phyloP scores from a whole-genome alignment of 495 filamentous ascomycete species.

The Xylaria intraflava region DNA sequence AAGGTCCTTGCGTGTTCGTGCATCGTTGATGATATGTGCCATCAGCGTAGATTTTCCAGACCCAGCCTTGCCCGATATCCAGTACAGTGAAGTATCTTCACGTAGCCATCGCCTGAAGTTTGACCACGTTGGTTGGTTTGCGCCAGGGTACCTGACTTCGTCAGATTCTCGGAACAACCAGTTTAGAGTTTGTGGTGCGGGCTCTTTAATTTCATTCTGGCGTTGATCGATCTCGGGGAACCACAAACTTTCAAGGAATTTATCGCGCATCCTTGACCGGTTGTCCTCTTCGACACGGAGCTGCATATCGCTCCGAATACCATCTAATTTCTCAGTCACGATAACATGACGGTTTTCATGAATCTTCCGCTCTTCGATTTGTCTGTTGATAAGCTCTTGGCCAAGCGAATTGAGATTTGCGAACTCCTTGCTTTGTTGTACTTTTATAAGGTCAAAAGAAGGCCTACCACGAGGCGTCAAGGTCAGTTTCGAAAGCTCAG shows the following conservation, averaged over 20 bases:
- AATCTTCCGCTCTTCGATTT: not conserved
- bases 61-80: slow-evolving; percentile 11
- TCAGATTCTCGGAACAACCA: not conserved
- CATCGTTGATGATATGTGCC: slow-evolving; percentile 2
- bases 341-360: not conserved
- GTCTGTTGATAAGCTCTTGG: not conserved
- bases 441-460: not conserved
- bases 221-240: not conserved
- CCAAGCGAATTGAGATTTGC: not conserved
- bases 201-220: not conserved
- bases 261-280: not conserved
- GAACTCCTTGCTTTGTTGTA: not conserved
- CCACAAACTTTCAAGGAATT: not conserved
- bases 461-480: not conserved
- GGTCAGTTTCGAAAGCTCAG: not conserved
- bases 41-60: slow-evolving; percentile 13
- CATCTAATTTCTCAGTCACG: not conserved
- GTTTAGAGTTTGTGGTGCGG: not conserved
- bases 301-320: too few relatives aligned
- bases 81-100: slow-evolving; percentile 5
- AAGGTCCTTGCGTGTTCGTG: not conserved
- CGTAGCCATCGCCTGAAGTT: slow-evolving; percentile 1
- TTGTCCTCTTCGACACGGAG: not conserved
- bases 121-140: not conserved
- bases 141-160: not conserved